phyloP scores from a whole-genome alignment of 139 green algal species.

The Chlamydomonas urium region DNA sequence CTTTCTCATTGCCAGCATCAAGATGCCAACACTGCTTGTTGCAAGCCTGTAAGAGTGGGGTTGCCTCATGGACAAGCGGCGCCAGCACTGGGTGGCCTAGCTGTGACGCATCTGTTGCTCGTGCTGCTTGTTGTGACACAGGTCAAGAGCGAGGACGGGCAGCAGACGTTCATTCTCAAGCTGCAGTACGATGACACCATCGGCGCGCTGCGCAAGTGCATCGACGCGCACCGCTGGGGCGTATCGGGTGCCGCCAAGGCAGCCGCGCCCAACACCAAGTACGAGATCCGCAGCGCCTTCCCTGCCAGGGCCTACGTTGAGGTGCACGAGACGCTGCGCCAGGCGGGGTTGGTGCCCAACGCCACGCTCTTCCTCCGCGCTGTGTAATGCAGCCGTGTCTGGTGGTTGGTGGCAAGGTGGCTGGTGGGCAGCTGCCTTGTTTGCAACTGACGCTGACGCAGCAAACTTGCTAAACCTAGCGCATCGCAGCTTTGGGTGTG shows the following conservation, averaged over 20 bases:
- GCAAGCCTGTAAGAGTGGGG: no score
- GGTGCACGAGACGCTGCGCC: conserved; percentile 30
- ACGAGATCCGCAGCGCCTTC: conserved; percentile 48
- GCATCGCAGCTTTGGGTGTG: no score
- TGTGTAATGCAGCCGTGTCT: not conserved
- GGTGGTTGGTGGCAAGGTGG: not conserved
- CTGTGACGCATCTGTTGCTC: not conserved
- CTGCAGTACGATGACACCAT: conserved; percentile 44
- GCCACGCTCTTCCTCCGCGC: conserved; percentile 44
- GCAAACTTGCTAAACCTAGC: no score
- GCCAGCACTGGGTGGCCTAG: no score
- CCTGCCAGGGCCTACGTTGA: conserved; percentile 39
- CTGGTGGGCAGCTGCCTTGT: no score
- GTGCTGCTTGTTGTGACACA: conserved; percentile 14
- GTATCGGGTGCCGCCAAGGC: not conserved
- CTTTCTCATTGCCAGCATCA: no score
- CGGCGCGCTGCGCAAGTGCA: conserved; percentile 27
- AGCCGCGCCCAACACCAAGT: not conserved
- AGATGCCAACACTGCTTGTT: no score
- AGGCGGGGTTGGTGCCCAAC: conserved; percentile 46
- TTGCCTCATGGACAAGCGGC: no score
- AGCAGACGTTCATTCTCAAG: conserved; percentile 52
- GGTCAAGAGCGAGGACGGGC: conserved; percentile 53
- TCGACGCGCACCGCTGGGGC: conserved; percentile 31
- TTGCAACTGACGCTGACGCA: no score